These are phyloP conservation scores for Silene coronaria DNA, from an alignment of 179 eudicot species.

Conservation along the genomic window DNA sequence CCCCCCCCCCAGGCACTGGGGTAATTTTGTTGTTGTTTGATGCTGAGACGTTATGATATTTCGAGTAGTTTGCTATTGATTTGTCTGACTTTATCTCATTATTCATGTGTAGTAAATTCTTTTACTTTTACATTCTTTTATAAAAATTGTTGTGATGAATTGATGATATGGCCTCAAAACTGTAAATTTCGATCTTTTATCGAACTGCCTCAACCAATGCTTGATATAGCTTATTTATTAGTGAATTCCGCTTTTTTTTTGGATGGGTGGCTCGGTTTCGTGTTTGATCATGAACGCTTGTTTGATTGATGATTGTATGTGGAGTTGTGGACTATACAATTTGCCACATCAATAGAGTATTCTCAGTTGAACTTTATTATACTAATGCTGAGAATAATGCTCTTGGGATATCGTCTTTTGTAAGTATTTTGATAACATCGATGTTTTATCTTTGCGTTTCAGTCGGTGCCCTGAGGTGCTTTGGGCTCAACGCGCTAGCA, in stretches of 20 bases:
- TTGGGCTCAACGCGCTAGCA: constrained; percentile 83
- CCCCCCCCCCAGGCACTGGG: too few relatives aligned
- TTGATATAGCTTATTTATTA: background rate
- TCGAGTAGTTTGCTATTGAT: background rate
- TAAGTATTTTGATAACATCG: background rate
- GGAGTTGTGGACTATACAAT: background rate
- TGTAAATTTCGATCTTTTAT: background rate
- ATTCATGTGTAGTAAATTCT: background rate
- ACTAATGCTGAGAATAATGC: background rate
- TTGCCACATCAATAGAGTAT: background rate
- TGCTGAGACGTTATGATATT: too few relatives aligned
- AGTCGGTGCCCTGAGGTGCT: constrained; percentile 73
- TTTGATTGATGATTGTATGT: background rate
- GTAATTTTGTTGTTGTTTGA: too few relatives aligned
- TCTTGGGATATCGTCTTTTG: background rate
- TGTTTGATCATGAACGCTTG: too few relatives aligned
- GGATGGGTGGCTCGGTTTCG: background rate
- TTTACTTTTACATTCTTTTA: background rate
- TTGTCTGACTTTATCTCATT: background rate
- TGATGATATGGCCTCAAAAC: background rate
- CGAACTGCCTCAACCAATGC: background rate
- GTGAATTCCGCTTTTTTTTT: background rate
- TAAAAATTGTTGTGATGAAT: too few relatives aligned
- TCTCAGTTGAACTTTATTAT: background rate
- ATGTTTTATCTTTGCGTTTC: constrained; percentile 18